These are phyloP conservation scores for Neonectria hederae DNA, from an alignment of 2,329 filamentous ascomycete genomes.

Conservation along the genomic window DNA sequence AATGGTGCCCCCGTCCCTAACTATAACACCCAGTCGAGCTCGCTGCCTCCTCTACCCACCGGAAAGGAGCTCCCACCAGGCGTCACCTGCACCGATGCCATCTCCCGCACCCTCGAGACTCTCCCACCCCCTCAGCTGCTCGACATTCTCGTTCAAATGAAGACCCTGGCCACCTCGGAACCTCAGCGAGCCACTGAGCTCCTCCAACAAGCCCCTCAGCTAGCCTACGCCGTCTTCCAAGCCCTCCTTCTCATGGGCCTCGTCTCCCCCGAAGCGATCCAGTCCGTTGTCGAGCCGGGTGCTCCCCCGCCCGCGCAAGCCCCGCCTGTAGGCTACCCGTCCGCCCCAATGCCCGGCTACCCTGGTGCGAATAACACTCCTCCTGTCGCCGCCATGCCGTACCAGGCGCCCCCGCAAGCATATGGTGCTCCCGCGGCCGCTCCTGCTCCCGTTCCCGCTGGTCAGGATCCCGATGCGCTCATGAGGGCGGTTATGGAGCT, in stretches of 20 bases:
- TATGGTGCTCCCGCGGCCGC: conserved; percentile 49
- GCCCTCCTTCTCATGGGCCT: conserved; percentile 91
- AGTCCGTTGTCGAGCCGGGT: conserved; percentile 77
- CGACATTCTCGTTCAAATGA: conserved; percentile 95
- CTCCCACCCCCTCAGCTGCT: conserved; percentile 89
- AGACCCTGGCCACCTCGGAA: conserved; percentile 83
- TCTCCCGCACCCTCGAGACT: conserved; percentile 88
- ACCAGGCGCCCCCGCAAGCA: conserved; percentile 55
- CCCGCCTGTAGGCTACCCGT: conserved; percentile 46
- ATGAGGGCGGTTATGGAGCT: conserved; percentile 85
- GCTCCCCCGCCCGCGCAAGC: conserved; percentile 50
- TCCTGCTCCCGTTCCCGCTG: conserved; percentile 46
- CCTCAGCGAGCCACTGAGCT: conserved; percentile 86
- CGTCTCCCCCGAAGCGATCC: conserved; percentile 84
- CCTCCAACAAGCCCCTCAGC: conserved; percentile 87
- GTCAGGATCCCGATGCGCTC: conserved; percentile 73
- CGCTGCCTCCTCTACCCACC: conserved; percentile 82
- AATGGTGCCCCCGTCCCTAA: conserved; percentile 47
- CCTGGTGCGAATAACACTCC: conserved; percentile 58
- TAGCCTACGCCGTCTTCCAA: conserved; percentile 95
- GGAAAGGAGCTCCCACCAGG: conserved; percentile 86
- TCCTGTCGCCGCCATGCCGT: conserved; percentile 56
- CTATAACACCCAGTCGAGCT: conserved; percentile 53
- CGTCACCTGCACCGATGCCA: conserved; percentile 86
- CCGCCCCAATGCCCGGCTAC: conserved; percentile 49